Percentiles rank a stretch among this genome's conserved stretches.
These are phyloP conservation scores for Penicillium verrucosum DNA, from an alignment of 2,329 filamentous ascomycete genomes.

Conservation along the genomic window DNA sequence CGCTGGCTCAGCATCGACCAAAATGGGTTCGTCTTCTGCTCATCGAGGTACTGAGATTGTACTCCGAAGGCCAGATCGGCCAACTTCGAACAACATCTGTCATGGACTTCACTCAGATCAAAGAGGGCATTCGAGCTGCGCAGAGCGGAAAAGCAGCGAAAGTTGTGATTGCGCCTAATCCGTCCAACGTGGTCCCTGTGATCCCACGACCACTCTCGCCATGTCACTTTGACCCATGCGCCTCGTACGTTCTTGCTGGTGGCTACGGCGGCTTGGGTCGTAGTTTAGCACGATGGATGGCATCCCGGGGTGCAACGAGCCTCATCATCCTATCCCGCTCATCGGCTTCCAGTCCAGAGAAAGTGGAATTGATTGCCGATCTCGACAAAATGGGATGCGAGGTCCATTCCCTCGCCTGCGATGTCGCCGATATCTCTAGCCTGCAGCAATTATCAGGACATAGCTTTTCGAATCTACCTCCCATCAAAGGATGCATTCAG, in stretches of 20 bases:
- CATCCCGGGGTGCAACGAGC: constrained; percentile 16
- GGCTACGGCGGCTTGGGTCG: constrained; percentile 24
- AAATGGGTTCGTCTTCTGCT: constrained; percentile 2
- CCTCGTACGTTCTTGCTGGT: constrained; percentile 24
- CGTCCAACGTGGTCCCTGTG: constrained; percentile 6
- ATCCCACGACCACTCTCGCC: neutral
- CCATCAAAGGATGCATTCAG: constrained; percentile 27
- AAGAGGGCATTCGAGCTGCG: neutral
- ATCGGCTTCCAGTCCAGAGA: constrained; percentile 4
- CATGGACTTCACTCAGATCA: constrained; percentile 9
- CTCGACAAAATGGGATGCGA: constrained; percentile 14
- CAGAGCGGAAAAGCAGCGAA: constrained; percentile 1
- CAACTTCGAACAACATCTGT: constrained; percentile 2
- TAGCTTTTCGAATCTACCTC: constrained; percentile 7
- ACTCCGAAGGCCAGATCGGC: constrained; percentile 3
- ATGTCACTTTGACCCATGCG: constrained; percentile 13
- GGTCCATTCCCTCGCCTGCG: constrained; percentile 15
- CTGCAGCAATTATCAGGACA: constrained; percentile 5
- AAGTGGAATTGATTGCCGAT: constrained; percentile 12
- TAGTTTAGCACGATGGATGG: constrained; percentile 24
- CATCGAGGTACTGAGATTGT: constrained; percentile 1
- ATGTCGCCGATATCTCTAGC: constrained; percentile 12
- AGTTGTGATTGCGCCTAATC: constrained; percentile 8
- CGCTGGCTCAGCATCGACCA: constrained; percentile 9
- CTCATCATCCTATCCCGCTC: constrained; percentile 22